Base-by-base conservation (phyloP, 169 alveolate species). In the Plasmodium falciparum region DNA sequence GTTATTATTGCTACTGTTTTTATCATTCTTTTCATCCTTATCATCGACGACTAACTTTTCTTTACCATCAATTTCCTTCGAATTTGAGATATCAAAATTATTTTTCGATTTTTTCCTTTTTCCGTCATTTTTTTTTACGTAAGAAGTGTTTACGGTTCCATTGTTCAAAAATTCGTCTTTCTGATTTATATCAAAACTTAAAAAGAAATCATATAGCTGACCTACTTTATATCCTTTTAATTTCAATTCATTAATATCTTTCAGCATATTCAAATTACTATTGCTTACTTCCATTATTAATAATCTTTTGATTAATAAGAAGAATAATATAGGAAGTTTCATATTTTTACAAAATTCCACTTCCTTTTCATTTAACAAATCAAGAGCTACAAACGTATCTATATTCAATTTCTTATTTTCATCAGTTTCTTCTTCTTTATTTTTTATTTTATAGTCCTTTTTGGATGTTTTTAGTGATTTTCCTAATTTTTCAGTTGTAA, bases 181-280 rank as follows among this genome's bases (percentile, higher is more conserved):
- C 45, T 83, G 91, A 12, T 83, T 83, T 56, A 83, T 69, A 29
- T 83, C 93, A 80, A 92, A 92, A 70, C 94, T 89, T 22, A 92
- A 66, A 80, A 92, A 92, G 24, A 92, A 92, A 47, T 92, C 95
- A 70, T 92, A 92, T 6, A 92, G 74, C 59, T 88, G 93, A 0
- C 95, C 95, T 11, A 92, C 95, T 39, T 90, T 92, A 22, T 92
- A 92, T 39, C 93, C 95, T 45, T 92, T 92, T 17, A 92, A 61
- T 58, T 92, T 75, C 12, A 92, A 73, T 9, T 89, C 95, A 72
- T 92, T 92, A 22, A 89, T 92, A 33, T 92, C 95, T 24, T 78
- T 92, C 2, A 56, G 15, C 85, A 74, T 56, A 43, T 73, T 75
- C 15, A 88, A 65, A 75, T 67, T 75, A 17, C 85, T 89, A 56